Percentiles rank a stretch among this genome's conserved stretches.
These are phyloP conservation scores for Citrus mangshanensis DNA, from an alignment of 345 rosid genomes.

Conservation along the genomic window DNA sequence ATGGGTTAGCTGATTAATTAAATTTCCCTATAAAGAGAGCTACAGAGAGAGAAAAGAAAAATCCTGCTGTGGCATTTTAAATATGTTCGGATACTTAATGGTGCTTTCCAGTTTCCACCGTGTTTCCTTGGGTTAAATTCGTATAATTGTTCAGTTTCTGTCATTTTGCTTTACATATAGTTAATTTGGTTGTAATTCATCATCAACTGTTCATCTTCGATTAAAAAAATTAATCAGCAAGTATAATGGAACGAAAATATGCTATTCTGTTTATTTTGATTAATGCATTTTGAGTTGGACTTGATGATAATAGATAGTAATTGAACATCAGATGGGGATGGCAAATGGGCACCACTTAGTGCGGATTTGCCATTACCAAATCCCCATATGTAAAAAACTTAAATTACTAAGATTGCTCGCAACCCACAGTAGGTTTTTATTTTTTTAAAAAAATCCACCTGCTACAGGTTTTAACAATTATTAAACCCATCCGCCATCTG, in stretches of 20 bases:
- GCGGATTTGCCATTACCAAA: too few relatives aligned
- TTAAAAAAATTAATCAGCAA: not conserved
- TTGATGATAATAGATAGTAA: too few relatives aligned
- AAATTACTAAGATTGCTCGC: too few relatives aligned
- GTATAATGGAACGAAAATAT: not conserved
- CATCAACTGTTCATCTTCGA: not conserved
- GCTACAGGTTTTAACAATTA: too few relatives aligned
- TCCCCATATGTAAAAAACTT: accelerated
- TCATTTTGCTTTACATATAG: not conserved
- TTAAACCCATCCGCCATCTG: accelerated
- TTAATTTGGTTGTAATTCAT: not conserved
- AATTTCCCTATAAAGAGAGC: not conserved
- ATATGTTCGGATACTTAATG: not conserved
- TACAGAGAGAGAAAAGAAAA: not conserved
- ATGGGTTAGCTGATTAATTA: not conserved
- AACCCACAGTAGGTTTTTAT: too few relatives aligned
- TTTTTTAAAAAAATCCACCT: too few relatives aligned
- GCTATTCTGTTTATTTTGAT: not conserved
- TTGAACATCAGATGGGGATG: too few relatives aligned
- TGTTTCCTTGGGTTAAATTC: not conserved
- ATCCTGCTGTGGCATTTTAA: not conserved
- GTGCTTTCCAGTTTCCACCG: not conserved
- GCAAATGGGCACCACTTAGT: too few relatives aligned
- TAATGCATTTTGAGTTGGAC: not conserved
- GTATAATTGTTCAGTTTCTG: not conserved